These are phyloP conservation scores for Filobasidium floriforme DNA, from an alignment of 768 basidiomycete species.

Conservation along the genomic window DNA sequence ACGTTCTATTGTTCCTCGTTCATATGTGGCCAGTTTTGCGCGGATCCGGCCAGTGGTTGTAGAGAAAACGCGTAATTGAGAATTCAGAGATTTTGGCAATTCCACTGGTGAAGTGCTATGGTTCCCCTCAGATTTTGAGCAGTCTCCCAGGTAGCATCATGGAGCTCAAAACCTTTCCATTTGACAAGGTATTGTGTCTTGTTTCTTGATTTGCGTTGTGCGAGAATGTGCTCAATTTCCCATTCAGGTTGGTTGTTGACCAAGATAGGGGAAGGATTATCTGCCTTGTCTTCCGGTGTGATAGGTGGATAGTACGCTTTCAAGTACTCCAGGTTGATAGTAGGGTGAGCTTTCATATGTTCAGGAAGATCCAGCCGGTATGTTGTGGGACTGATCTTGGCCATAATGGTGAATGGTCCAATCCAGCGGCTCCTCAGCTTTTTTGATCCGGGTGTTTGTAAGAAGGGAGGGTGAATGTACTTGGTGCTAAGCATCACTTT, in stretches of 20 bases:
- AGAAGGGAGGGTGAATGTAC: constrained; percentile 4
- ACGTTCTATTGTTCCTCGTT: too few relatives aligned
- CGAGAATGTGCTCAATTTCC: too few relatives aligned
- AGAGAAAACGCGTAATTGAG: too few relatives aligned
- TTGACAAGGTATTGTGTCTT: background rate
- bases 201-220: background rate
- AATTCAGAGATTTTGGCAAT: background rate
- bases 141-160: background rate
- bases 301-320: background rate
- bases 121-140: background rate
- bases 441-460: background rate
- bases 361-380: background rate
- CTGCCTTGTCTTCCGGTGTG: background rate
- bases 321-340: constrained; percentile 11
- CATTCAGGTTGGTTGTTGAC: background rate
- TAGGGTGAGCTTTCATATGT: too few relatives aligned
- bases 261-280: background rate
- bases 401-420: constrained; percentile 1
- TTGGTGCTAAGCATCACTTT: background rate
- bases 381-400: background rate
- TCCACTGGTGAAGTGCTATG: background rate
- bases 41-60: too few relatives aligned
- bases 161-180: background rate
- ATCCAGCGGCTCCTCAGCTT: constrained; percentile 5
- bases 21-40: too few relatives aligned